Conservation (phyloP, 495 filamentous ascomycete genomes). For the Lophiostoma macrostomum region DNA sequence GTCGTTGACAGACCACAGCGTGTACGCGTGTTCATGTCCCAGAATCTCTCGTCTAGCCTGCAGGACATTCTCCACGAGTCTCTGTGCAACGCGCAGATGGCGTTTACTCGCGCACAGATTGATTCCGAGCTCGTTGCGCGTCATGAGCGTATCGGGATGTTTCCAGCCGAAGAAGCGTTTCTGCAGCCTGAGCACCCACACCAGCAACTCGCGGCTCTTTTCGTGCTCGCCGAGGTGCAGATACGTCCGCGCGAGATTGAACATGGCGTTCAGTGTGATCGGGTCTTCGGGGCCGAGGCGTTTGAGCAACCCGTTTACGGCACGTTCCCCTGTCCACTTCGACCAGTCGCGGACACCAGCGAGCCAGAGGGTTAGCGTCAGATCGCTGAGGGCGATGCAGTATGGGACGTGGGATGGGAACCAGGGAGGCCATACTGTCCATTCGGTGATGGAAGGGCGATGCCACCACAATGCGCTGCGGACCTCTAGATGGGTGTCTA, state of each 20-base stretch:
- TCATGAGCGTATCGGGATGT: constrained; percentile 39
- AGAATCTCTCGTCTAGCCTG: constrained; percentile 34
- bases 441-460: constrained; percentile 17
- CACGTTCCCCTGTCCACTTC: constrained; percentile 26
- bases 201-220: constrained; percentile 32
- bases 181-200: constrained; percentile 33
- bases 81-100: constrained; percentile 2
- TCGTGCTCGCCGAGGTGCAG: constrained; percentile 27
- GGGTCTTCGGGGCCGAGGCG: constrained; percentile 31
- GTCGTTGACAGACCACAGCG: constrained; percentile 36
- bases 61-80: constrained; percentile 34
- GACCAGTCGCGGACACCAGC: constrained; percentile 26
- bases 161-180: constrained; percentile 36
- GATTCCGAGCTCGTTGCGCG: constrained; percentile 30
- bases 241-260: constrained; percentile 29
- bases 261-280: constrained; percentile 37
- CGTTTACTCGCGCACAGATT: constrained; percentile 4
- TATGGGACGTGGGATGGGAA: constrained; percentile 34
- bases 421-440: constrained; percentile 21
- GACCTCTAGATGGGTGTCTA: constrained; percentile 11
- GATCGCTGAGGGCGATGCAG: constrained; percentile 4
- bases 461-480: constrained; percentile 6
- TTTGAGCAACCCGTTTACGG: constrained; percentile 31
- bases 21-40: constrained; percentile 43
- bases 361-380: constrained; percentile 4